These are phyloP conservation scores for Phytophthora vignae DNA, from an alignment of 352 stramenopile species.

Conservation along the genomic window DNA sequence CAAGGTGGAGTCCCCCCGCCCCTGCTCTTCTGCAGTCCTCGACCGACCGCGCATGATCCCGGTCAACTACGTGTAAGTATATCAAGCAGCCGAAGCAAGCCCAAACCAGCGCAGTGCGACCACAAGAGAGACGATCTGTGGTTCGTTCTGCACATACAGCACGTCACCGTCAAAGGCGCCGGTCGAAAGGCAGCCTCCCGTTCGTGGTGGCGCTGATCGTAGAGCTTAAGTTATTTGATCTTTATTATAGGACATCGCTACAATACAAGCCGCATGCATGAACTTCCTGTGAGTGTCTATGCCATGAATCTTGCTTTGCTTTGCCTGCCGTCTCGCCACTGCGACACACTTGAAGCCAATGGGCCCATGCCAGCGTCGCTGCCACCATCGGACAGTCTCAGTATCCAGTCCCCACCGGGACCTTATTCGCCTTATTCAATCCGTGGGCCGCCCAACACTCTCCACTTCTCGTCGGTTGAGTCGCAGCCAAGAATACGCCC, in stretches of 20 bases:
- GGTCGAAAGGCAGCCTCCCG: neutral
- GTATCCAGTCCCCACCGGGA: conserved; percentile 7
- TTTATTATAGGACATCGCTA: conserved; percentile 33
- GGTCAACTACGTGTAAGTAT: conserved; percentile 52
- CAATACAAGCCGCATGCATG: conserved; percentile 29
- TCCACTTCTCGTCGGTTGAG: neutral
- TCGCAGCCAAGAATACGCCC: conserved; percentile 6
- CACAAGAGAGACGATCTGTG: neutral
- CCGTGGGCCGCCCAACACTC: neutral
- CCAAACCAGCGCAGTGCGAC: conserved; percentile 2
- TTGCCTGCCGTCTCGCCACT: conserved; percentile 4
- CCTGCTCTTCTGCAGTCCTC: conserved; percentile 45
- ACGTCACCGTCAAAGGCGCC: conserved; percentile 11
- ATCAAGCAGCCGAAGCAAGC: neutral
- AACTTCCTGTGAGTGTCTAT: neutral
- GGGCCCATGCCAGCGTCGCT: neutral
- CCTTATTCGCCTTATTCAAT: conserved; percentile 26
- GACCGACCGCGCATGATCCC: conserved; percentile 54
- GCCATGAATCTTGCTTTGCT: neutral
- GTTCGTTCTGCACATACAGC: conserved; percentile 7
- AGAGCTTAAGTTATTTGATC: conserved; percentile 40
- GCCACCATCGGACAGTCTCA: conserved; percentile 5
- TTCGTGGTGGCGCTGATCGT: neutral
- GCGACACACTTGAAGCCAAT: conserved; percentile 12
- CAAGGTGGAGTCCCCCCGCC: conserved; percentile 32